Conservation (phyloP, 108 stramenopile species). For the Seminavis robusta region DNA sequence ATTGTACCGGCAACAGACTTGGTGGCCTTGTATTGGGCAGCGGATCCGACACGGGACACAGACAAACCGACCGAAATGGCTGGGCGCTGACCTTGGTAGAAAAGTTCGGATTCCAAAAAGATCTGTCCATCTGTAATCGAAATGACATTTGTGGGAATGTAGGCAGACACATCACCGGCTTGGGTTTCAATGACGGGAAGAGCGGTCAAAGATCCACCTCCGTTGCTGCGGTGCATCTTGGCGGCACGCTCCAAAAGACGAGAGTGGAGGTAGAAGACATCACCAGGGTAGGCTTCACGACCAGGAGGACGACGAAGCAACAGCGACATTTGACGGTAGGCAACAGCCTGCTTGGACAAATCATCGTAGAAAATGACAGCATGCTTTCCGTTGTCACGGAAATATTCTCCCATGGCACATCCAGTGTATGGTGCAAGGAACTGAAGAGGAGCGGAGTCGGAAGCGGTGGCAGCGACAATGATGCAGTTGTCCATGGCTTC, state of each 20-base stretch:
- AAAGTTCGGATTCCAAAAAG: constrained; percentile 99
- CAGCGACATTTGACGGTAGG: constrained; percentile 99
- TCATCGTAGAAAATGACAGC: constrained; percentile 99
- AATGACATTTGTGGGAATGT: constrained; percentile 99
- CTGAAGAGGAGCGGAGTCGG: constrained; percentile 99
- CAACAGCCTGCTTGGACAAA: constrained; percentile 98
- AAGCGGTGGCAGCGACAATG: constrained; percentile 99
- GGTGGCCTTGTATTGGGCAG: constrained; percentile 99
- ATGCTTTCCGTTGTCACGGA: constrained; percentile 99
- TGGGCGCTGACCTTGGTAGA: constrained; percentile 99
- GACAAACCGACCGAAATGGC: constrained; percentile 99
- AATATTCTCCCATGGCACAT: constrained; percentile 99
- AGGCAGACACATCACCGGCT: constrained; percentile 99
- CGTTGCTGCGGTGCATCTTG: constrained; percentile 96
- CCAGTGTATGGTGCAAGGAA: constrained; percentile 99
- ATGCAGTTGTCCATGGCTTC: constrained; percentile 97
- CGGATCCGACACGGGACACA: constrained; percentile 99
- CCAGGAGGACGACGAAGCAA: constrained; percentile 99
- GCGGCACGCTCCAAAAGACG: constrained; percentile 99
- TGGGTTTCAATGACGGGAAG: constrained; percentile 99
- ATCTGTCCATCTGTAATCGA: constrained; percentile 99
- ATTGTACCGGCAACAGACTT: constrained; percentile 99
- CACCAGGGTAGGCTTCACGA: constrained; percentile 99
- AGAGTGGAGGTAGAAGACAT: constrained; percentile 99
- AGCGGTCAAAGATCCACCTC: constrained; percentile 98